Conservation (phyloP, 306 rosid species). For the Cucurbita ficifolia region DNA sequence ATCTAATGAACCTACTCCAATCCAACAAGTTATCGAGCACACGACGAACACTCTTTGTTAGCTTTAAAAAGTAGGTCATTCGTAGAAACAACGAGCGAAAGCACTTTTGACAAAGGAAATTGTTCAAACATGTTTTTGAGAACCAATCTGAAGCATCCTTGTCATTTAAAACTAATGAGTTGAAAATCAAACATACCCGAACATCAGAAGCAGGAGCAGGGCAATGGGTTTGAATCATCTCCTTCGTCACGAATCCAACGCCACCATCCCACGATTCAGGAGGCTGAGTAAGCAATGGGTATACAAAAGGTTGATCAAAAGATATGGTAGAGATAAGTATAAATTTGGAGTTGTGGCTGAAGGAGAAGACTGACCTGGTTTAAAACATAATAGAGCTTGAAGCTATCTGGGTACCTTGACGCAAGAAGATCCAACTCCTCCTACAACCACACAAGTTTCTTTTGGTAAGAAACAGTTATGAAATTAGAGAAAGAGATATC, state of each 20-base stretch:
- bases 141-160: background rate
- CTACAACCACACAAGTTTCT: constrained; percentile 25
- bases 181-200: constrained; percentile 34
- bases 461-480: background rate
- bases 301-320: background rate
- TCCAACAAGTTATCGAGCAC: background rate
- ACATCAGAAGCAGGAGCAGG: constrained; percentile 69
- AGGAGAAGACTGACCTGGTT: constrained; percentile 52
- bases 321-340: background rate
- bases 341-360: constrained; percentile 6
- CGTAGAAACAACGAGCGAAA: background rate
- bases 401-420: constrained; percentile 48
- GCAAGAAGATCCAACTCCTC: constrained; percentile 76
- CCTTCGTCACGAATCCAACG: constrained; percentile 79
- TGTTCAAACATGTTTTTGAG: background rate
- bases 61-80: background rate
- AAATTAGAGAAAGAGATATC: background rate
- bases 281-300: constrained; percentile 37
- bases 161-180: background rate
- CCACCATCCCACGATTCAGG: constrained; percentile 89
- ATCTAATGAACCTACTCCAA: background rate
- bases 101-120: constrained; percentile 4
- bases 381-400: constrained; percentile 57
- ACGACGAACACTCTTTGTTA: background rate
- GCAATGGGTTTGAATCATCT: constrained; percentile 73